Evolutionary conservation across 2,329 filamentous ascomycete species (phyloP), one percentile per base, ranked within the genome.

Genomic region (Diaporthe eres): DNA sequence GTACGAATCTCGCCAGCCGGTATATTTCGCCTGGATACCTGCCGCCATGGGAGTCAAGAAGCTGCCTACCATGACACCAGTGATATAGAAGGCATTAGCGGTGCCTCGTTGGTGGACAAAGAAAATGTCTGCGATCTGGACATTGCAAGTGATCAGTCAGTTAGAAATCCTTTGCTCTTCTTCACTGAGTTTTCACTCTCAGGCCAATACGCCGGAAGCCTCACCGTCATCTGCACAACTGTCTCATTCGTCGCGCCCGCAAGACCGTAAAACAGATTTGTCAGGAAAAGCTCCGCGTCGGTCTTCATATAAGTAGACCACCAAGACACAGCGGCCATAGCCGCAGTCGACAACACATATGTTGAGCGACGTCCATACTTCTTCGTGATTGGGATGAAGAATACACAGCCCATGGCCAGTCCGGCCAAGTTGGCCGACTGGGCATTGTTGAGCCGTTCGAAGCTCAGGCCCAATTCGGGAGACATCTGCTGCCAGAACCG

Each of bases 71-170:
- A 67, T 67, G 19, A 67, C 63, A 25, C 28, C 63, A 9, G 63
- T 67, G 17, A 67, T 67, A 2, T 67, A 67, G 44, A 67, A 67
- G 6, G 63, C 63, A 37, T 67, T 67, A 2, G 63, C 65, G 3
- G 71, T 51, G 34, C 73, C 73, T n/a, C 73, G 67, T 42, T 75
- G 73, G 42, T 75, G 73, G 7, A 75, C 73, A 31, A 75, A 75
- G 67, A 75, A 75, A n/a, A 75, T 17, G 25, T 75, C 73, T 19
- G 65, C 73, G 15, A 75, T 67, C 63, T 67, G 10, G 44, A 37
- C 10, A 31, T 4, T 28, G 39, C 8, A 19, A 1, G 13, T 51
- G 31, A n/a, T 17, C 12, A 25, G 22, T 17, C 12, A 25, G 22
- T 51, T n/a, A 67, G 58, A 44, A 25, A 17, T 34, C 28, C 5